These are phyloP conservation scores for Brassica carinata DNA, from an alignment of 345 rosid species.

Conservation along the genomic window DNA sequence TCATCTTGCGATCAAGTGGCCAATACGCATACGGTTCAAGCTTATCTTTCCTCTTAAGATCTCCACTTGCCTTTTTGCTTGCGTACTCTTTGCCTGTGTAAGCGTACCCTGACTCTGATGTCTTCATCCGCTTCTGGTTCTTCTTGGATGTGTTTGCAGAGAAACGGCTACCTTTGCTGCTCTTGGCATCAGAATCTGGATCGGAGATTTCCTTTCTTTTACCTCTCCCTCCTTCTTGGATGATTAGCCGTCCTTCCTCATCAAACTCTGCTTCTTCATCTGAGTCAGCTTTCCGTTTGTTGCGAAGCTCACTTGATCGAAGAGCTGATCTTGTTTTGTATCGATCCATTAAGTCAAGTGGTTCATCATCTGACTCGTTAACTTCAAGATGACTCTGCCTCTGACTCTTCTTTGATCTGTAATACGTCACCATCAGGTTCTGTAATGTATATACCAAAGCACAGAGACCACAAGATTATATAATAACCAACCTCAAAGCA, in stretches of 20 bases:
- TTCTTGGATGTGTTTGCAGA: conserved; percentile 56
- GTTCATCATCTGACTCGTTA: conserved; percentile 83
- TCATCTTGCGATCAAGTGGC: conserved; percentile 98
- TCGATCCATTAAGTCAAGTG: conserved; percentile 85
- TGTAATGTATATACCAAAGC: background rate
- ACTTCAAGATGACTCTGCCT: conserved; percentile 75
- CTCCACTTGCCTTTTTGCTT: conserved; percentile 89
- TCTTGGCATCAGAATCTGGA: conserved; percentile 58
- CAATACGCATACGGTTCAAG: conserved; percentile 96
- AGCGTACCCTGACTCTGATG: conserved; percentile 77
- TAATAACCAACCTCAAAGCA: conserved; percentile 53
- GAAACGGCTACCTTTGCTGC: conserved; percentile 56
- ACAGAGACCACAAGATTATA: background rate
- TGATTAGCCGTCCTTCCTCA: conserved; percentile 71
- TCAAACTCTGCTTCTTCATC: conserved; percentile 87
- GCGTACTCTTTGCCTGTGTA: conserved; percentile 86
- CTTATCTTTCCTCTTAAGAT: conserved; percentile 82
- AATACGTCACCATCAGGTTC: background rate
- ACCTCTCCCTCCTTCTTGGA: conserved; percentile 55
- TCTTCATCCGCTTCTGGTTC: conserved; percentile 67
- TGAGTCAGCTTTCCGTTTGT: conserved; percentile 68
- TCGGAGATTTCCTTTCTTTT: conserved; percentile 52
- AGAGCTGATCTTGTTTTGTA: conserved; percentile 77
- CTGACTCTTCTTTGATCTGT: conserved; percentile 58
- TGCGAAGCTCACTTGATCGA: conserved; percentile 55